phyloP scores from a whole-genome alignment of 768 basidiomycete species.

The Kwoniella newhampshirensis region DNA sequence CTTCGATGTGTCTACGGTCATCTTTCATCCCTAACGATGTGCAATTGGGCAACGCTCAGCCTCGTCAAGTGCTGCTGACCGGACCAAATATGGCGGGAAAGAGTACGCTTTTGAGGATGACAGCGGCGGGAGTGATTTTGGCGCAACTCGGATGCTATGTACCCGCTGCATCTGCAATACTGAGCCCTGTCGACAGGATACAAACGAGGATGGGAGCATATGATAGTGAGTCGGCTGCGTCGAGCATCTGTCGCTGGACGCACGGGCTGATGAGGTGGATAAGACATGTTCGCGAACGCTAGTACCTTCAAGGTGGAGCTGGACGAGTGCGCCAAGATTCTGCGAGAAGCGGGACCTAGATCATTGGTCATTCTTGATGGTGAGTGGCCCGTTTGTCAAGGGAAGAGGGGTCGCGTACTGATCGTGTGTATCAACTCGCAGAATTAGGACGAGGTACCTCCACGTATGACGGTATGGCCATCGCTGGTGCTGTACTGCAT shows the following conservation, averaged over 20 bases:
- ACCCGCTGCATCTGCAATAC: constrained; percentile 79
- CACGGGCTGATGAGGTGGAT: constrained; percentile 3
- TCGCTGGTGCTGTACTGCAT: constrained; percentile 91
- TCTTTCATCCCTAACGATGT: constrained; percentile 94
- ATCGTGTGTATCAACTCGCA: constrained; percentile 49
- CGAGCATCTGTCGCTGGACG: no score
- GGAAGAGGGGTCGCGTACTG: constrained; percentile 5
- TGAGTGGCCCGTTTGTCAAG: constrained; percentile 52
- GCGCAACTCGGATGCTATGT: constrained; percentile 95
- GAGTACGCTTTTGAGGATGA: constrained; percentile 84
- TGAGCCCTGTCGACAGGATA: constrained; percentile 87
- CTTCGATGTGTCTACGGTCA: constrained; percentile 69
- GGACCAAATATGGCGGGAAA: constrained; percentile 71
- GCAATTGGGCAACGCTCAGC: constrained; percentile 65
- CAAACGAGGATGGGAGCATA: constrained; percentile 97
- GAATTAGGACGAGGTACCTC: constrained; percentile 95
- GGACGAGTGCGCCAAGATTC: constrained; percentile 93
- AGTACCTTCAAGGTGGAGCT: constrained; percentile 95
- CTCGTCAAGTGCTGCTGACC: constrained; percentile 78
- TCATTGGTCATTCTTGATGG: constrained; percentile 94
- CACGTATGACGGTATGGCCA: constrained; percentile 98
- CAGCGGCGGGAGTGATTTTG: constrained; percentile 85
- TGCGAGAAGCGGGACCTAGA: constrained; percentile 87
- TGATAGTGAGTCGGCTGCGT: constrained; percentile 63
- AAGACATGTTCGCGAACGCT: constrained; percentile 53